Base-by-base conservation (phyloP, 2,329 filamentous ascomycete genomes). In the Aspergillus niger region DNA sequence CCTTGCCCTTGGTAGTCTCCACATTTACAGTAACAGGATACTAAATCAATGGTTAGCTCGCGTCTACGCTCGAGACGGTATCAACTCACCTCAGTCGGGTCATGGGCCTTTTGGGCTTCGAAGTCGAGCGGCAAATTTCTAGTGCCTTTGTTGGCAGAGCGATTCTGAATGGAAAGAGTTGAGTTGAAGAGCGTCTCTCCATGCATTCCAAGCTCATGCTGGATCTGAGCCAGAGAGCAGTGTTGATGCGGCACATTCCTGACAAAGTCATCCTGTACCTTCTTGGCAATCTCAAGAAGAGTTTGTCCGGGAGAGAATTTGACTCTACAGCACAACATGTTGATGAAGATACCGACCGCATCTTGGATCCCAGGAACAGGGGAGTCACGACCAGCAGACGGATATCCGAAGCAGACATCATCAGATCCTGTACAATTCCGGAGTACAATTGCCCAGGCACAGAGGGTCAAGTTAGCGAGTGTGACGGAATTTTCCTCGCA, bases 241-340 rank as follows among this genome's bases (percentile, higher is more conserved):
- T 75, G 78, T 60, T 85, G 83, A 62, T 84, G 77, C 0, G 77
- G 72, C 61, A 85, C 74, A 44, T 79, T 78, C 41, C 75, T 70
- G 20, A 82, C 74, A 17, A 81, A 80, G 57, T 83, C 77, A 11
- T 72, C 70, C 44, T 84, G 82, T 0, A 83, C 73, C 10, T 71
- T 71, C 30, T 79, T 77, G 0, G 83, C 71, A 0, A 79, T 69
- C 10, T 80, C 76, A 2, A 68, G 60, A 8, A 84, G 67, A 11
- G 69, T 69, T 49, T 67, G 74, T 57, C 49, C 75, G 57, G 66
- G 72, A 57, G 51, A 71, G 58, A 69, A 82, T 64, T 58, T 74
- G 3, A 84, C 73, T 5, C 80, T 78, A 60, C 79, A 84, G 49
- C 83, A 80, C 2, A 86, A 76, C 79, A 85, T 84, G 57, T 84